Conservation (phyloP, 1,139 yeast genomes). For the Blastobotrys proliferans region DNA sequence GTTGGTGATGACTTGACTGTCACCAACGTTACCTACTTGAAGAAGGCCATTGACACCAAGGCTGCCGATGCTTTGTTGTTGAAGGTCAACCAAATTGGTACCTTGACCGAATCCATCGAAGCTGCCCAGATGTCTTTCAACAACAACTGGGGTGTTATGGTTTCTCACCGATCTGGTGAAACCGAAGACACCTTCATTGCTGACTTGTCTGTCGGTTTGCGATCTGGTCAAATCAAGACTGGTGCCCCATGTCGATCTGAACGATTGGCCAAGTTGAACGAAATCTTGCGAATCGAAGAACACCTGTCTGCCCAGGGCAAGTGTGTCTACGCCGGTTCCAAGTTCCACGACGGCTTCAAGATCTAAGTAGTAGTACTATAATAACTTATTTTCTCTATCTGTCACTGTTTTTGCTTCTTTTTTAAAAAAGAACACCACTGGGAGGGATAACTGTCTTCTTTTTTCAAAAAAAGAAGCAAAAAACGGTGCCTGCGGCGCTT, state of each 20-base stretch:
- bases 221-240: constrained; percentile 97
- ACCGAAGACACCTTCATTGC: constrained; percentile 98
- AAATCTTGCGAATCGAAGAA: constrained; percentile 96
- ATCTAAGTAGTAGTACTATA: constrained; percentile 17
- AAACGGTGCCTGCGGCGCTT: no score
- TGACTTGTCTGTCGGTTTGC: constrained; percentile 92
- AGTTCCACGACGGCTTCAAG: constrained; percentile 53
- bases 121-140: constrained; percentile 82
- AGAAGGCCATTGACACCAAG: constrained; percentile 92
- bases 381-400: background rate
- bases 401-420: background rate
- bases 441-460: no score
- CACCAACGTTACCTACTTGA: constrained; percentile 91
- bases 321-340: constrained; percentile 88
- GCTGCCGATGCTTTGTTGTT: constrained; percentile 87
- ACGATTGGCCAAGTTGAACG: constrained; percentile 91
- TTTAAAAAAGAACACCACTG: background rate
- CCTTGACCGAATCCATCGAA: constrained; percentile 77
- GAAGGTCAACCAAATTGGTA: constrained; percentile 88
- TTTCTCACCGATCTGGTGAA: constrained; percentile 98
- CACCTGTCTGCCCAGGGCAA: constrained; percentile 94
- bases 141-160: constrained; percentile 93
- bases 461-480: background rate
- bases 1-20: constrained; percentile 98
- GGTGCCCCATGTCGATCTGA: constrained; percentile 99